Evolutionary conservation across 768 basidiomycete species (phyloP).

Genomic region (Lyophyllum atratum): DNA sequence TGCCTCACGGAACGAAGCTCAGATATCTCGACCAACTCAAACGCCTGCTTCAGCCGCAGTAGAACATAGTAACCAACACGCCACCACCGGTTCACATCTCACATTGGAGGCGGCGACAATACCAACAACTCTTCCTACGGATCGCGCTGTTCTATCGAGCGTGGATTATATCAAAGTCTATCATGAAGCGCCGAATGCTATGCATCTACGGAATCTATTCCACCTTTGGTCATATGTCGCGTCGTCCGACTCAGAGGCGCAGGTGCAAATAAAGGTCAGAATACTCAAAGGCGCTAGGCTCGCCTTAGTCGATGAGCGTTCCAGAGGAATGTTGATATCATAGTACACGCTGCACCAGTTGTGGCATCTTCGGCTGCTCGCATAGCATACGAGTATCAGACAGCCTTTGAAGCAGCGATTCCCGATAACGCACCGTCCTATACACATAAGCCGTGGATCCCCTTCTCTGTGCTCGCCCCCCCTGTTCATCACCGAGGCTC

Average conservation of each 20-base stretch:
- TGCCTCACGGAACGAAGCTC: slow-evolving; percentile 13
- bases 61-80: background rate
- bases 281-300: slow-evolving; percentile 50
- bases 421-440: too few species aligned
- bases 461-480: too few species aligned
- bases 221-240: slow-evolving; percentile 47
- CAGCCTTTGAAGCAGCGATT: too few species aligned
- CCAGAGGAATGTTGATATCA: slow-evolving; percentile 46
- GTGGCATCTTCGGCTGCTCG: background rate
- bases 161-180: slow-evolving; percentile 61
- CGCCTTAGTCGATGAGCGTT: slow-evolving; percentile 47
- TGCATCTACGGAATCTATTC: slow-evolving; percentile 50
- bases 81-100: background rate
- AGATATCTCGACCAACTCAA: background rate
- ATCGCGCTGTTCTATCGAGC: slow-evolving; percentile 24
- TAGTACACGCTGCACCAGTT: slow-evolving; percentile 17
- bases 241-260: background rate
- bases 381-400: too few species aligned
- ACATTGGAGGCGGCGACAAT: background rate
- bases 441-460: too few species aligned
- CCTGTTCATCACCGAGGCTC: too few species aligned
- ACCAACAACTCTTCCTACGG: background rate
- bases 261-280: slow-evolving; percentile 35
- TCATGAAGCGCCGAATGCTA: slow-evolving; percentile 50
- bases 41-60: background rate